A percentile compares a stretch with the other conserved stretches of the same genome.
These are phyloP conservation scores for Gliomastix tumulicola DNA, from an alignment of 2,329 filamentous ascomycete species.

Conservation along the genomic window DNA sequence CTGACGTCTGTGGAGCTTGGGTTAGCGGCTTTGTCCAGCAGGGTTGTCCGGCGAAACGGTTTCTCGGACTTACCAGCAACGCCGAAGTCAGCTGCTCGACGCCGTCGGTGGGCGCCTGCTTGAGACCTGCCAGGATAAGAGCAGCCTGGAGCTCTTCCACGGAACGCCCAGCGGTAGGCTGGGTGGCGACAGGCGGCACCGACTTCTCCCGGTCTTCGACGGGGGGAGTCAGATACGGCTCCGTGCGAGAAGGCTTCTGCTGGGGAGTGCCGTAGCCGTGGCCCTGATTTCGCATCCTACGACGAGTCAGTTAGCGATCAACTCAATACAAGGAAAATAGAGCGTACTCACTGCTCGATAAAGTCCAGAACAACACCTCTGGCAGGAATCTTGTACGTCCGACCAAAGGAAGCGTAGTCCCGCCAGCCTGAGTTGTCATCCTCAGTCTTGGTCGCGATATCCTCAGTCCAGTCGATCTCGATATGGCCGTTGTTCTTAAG, in stretches of 20 bases:
- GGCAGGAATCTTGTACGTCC: conserved; percentile 56
- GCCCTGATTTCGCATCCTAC: conserved; percentile 26
- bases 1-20: conserved; percentile 31
- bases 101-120: conserved; percentile 39
- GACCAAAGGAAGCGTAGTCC: conserved; percentile 54
- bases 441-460: conserved; percentile 45
- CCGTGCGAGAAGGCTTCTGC: conserved; percentile 19
- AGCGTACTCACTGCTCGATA: conserved; percentile 49
- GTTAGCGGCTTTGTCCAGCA: conserved; percentile 7
- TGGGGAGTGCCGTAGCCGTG: conserved; percentile 26
- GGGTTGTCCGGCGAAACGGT: not conserved
- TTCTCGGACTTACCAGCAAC: conserved; percentile 53
- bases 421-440: conserved; percentile 47
- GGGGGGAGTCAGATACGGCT: conserved; percentile 14
- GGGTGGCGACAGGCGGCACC: conserved; percentile 8
- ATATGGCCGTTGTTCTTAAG: conserved; percentile 65
- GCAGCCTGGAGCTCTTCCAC: conserved; percentile 60
- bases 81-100: conserved; percentile 49
- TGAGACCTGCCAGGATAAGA: conserved; percentile 54
- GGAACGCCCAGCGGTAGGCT: conserved; percentile 32
- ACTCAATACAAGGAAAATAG: not conserved
- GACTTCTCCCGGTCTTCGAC: conserved; percentile 7
- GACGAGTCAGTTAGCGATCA: conserved; percentile 8
- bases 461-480: conserved; percentile 57
- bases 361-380: conserved; percentile 66